Evolutionary conservation across 805 yeast genomes (phyloP).

Genomic region (Babjeviella inositovora): DNA sequence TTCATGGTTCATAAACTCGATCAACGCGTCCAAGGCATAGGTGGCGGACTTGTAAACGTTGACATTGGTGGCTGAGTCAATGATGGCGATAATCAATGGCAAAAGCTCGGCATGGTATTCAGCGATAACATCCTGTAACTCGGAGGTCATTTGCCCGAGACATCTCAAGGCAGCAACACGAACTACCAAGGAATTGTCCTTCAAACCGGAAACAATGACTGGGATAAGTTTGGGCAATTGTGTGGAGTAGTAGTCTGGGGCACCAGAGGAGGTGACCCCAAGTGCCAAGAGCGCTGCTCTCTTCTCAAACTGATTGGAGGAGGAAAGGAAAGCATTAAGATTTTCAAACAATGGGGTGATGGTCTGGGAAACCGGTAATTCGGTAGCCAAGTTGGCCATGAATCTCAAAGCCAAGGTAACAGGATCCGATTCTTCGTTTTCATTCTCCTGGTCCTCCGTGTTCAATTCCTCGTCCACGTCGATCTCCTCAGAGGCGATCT

Average conservation of each 20-base stretch:
- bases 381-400: conserved; percentile 61
- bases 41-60: conserved; percentile 86
- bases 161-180: conserved; percentile 78
- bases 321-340: conserved; percentile 36
- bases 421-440: conserved; percentile 82
- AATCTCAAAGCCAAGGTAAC: conserved; percentile 65
- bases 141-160: conserved; percentile 61
- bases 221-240: conserved; percentile 65
- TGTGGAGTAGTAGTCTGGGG: conserved; percentile 79
- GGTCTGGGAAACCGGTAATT: conserved; percentile 87
- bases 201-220: conserved; percentile 58
- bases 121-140: conserved; percentile 74
- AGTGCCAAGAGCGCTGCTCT: conserved; percentile 77
- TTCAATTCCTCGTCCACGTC: conserved; percentile 63
- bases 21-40: conserved; percentile 76
- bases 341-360: conserved; percentile 63
- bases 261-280: conserved; percentile 78
- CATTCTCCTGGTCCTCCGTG: conserved; percentile 79
- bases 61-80: conserved; percentile 72
- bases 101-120: conserved; percentile 69
- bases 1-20: conserved; percentile 83
- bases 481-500: conserved; percentile 59
- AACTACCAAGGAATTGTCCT: conserved; percentile 60
- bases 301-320: conserved; percentile 61
- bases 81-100: conserved; percentile 75